Percentiles rank a stretch among this genome's conserved stretches.
Evolutionary conservation across 2,329 filamentous ascomycete genomes (phyloP).

Genomic region (Berkeleyomyces basicola): DNA sequence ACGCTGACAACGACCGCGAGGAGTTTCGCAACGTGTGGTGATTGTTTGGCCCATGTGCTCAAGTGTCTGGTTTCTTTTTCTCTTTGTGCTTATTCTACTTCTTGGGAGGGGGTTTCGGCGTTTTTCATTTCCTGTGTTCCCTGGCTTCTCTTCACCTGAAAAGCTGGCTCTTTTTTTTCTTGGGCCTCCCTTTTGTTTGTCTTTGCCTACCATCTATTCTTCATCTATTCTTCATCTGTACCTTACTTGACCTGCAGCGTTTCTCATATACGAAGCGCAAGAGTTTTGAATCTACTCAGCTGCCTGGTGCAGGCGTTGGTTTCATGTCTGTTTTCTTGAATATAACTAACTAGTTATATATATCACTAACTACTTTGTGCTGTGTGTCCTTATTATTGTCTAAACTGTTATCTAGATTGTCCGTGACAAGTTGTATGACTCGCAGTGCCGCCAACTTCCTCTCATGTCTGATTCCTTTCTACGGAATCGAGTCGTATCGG

Average conservation of each 20-base stretch:
- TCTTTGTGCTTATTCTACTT: neutral
- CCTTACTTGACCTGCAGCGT: neutral
- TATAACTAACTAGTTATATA: neutral
- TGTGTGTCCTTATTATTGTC: neutral
- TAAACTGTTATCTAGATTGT: neutral
- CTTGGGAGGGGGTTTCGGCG: neutral
- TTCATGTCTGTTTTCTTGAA: neutral
- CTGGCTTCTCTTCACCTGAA: neutral
- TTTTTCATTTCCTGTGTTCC: neutral
- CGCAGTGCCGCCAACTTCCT: neutral
- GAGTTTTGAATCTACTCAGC: neutral
- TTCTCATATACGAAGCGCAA: neutral
- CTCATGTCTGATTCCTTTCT: neutral
- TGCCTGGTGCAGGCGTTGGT: neutral
- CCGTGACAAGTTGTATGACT: neutral
- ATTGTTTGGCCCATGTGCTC: neutral
- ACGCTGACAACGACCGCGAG: slow-evolving; percentile 23
- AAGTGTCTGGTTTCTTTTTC: neutral
- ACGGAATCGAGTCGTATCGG: neutral
- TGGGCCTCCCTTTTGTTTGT: neutral
- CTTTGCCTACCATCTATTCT: neutral
- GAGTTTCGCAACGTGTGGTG: slow-evolving; percentile 33
- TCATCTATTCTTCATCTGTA: neutral
- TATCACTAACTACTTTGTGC: neutral
- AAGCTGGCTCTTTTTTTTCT: neutral